Percentiles rank a stretch among this genome's conserved stretches.
These are phyloP conservation scores for Platanus orientalis DNA, from an alignment of 164 flowering plant genomes.

Conservation along the genomic window DNA sequence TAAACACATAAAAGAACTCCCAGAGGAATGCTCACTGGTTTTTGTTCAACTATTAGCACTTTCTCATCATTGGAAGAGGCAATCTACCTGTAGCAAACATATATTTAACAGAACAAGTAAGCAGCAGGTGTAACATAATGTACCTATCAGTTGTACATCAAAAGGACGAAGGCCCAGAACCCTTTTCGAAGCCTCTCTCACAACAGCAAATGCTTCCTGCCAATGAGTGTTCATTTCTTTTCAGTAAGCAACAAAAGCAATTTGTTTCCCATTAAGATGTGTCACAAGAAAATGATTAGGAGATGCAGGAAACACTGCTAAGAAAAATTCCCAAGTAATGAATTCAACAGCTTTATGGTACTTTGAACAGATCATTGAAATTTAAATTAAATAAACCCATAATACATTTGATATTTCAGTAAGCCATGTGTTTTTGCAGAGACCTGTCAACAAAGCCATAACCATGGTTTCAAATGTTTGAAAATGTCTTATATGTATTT, in stretches of 20 bases:
- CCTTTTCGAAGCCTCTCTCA: conserved; percentile 92
- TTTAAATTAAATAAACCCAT: background rate
- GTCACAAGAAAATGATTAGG: background rate
- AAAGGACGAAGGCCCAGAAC: conserved; percentile 97
- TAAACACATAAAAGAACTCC: background rate
- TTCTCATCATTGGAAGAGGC: background rate
- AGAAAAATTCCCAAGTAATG: background rate
- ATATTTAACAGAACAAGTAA: conserved; percentile 2
- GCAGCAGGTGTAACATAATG: background rate
- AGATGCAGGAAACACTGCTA: background rate
- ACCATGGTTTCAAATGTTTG: too few species aligned
- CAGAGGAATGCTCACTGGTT: background rate
- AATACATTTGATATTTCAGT: background rate
- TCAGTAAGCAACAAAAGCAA: conserved; percentile 10
- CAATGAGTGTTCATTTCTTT: conserved; percentile 18
- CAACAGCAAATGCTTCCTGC: conserved; percentile 98
- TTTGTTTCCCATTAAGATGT: background rate
- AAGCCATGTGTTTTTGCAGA: too few species aligned
- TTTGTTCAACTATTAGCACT: background rate
- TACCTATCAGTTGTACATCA: conserved; percentile 95
- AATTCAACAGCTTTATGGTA: too few species aligned
- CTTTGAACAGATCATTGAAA: background rate
- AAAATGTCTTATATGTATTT: too few species aligned
- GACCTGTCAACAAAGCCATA: too few species aligned
- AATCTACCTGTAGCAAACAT: background rate